Evolutionary conservation across 352 stramenopile species (phyloP).

Genomic region (Phytophthora ramorum): DNA sequence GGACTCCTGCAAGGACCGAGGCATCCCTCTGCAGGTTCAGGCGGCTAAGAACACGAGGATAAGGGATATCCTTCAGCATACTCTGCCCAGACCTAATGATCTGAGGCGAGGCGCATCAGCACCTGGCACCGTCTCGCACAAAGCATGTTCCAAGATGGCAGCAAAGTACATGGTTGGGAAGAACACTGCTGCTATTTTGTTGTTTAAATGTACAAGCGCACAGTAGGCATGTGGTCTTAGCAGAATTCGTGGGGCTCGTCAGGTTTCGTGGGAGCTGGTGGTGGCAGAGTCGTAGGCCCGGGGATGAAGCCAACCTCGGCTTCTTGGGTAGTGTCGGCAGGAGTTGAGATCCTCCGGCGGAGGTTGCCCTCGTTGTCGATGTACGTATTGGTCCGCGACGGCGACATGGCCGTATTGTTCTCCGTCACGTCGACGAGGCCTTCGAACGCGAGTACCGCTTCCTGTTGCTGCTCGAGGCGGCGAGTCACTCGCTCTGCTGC

Average conservation of each 20-base stretch:
- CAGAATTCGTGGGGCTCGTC: slow-evolving; percentile 14
- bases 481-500: slow-evolving; percentile 36
- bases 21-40: background rate
- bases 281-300: slow-evolving; percentile 7
- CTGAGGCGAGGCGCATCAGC: background rate
- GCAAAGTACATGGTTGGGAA: background rate
- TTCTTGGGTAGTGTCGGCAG: background rate
- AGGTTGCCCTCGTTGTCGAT: slow-evolving; percentile 62
- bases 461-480: slow-evolving; percentile 41
- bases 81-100: background rate
- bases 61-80: background rate
- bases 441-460: slow-evolving; percentile 6
- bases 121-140: background rate
- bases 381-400: slow-evolving; percentile 49
- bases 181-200: background rate
- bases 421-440: slow-evolving; percentile 47
- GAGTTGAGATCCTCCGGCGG: slow-evolving; percentile 31
- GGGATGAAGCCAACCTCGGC: slow-evolving; percentile 3
- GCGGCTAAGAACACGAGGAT: slow-evolving; percentile 8
- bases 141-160: background rate
- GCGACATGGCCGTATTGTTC: slow-evolving; percentile 38
- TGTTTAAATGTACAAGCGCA: background rate
- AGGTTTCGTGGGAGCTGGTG: slow-evolving; percentile 3
- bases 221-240: background rate
- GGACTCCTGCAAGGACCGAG: background rate